These are phyloP conservation scores for Trichosanthes truncata DNA, from an alignment of 306 rosid genomes.

Conservation along the genomic window DNA sequence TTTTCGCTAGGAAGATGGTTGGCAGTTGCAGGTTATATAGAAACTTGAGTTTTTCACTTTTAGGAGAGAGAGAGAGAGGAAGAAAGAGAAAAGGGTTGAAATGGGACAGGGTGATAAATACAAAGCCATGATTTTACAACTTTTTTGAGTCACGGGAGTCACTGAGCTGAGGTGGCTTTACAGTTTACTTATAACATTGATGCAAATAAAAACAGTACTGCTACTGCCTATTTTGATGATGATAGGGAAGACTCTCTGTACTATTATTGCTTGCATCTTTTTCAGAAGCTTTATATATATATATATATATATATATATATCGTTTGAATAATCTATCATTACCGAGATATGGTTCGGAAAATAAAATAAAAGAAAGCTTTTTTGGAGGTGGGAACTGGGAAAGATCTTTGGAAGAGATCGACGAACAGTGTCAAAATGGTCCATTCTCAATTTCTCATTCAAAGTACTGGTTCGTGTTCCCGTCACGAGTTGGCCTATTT, in stretches of 20 bases:
- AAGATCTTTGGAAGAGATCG: neutral
- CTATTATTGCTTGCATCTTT: neutral
- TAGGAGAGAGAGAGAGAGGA: neutral
- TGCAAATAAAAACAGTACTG: neutral
- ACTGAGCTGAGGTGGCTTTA: slow-evolving; percentile 28
- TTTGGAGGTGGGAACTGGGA: neutral
- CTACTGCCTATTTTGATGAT: neutral
- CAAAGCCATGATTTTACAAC: slow-evolving; percentile 19
- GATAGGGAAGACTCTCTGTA: slow-evolving; percentile 2
- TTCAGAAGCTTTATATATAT: neutral
- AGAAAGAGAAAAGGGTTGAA: slow-evolving; percentile 10
- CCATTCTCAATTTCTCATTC: neutral
- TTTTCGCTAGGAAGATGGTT: neutral
- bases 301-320: neutral
- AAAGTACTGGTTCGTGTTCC: neutral
- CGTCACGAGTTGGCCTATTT: neutral
- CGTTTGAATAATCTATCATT: neutral
- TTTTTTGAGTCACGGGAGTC: slow-evolving; percentile 70
- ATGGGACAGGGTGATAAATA: slow-evolving; percentile 15
- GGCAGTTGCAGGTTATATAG: neutral
- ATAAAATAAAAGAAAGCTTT: neutral
- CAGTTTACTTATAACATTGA: slow-evolving; percentile 4
- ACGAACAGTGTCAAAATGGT: neutral
- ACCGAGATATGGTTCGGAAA: neutral
- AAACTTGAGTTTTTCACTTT: neutral